Base-by-base conservation (phyloP, 441 rosid species). In the Jatropha multifida region DNA sequence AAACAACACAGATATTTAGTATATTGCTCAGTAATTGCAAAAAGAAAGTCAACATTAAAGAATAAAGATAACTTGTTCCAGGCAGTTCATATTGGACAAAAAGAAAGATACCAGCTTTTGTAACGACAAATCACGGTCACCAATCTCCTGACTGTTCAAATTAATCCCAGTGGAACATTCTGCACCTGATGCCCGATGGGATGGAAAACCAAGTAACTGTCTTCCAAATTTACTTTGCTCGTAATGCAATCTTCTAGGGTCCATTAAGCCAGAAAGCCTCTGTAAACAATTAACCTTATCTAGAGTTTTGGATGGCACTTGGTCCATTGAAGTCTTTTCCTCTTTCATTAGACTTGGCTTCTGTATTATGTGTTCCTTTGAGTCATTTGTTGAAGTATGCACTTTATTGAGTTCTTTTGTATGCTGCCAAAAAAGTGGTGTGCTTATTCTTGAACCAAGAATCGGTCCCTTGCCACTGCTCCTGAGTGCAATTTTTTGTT, bases 111-210 rank as follows among this genome's bases (percentile, higher is more conserved):
- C 72, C 79, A 27, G 72, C 38, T 14, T 27, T 20, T 68, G 59
- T 42, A 49, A 13, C 44, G 55, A 20, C 23, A 44, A 18, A 20
- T 66, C 69, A 48, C 5, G 0, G 61, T 69, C n/a, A 23, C 88
- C 78, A 90, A 89, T 80, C 87, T 89, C 64, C 89, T 81, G 76
- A 87, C 89, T 76, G 86, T 86, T 78, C 86, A 91, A 1, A 92
- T 88, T 71, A 90, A 86, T 49, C 90, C 86, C 59, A 88, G 86
- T n/a, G 80, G 88, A 56, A 85, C 75, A 46, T 87, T 93, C 81
- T 85, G 87, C 70, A 88, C 91, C 79, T 73, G 90, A 78, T 87
- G 91, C 85, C 73, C 74, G 87, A 78, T 75, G 82, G 80, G 66
- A 51, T 63, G 78, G 81, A 76, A 69, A 76, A 66, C 65, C 63